Base-by-base conservation (phyloP, 2,329 filamentous ascomycete genomes). In the Zymoseptoria brevis region DNA sequence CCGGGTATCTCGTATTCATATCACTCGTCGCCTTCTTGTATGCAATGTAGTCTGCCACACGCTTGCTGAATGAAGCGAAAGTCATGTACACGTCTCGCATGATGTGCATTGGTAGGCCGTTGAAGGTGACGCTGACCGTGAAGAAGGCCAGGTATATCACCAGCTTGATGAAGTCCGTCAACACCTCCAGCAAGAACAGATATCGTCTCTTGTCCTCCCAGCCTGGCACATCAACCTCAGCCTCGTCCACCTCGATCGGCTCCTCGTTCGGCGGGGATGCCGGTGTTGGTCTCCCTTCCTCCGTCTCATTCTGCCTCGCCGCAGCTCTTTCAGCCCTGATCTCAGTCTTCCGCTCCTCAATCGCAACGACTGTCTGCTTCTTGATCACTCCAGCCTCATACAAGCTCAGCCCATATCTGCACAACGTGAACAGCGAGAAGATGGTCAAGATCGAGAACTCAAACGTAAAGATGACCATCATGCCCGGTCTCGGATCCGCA, bases 391-490 rank as follows among this genome's bases (percentile, higher is more conserved):
- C 82, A 53, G 88, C 83, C 73, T 99, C 94, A 8, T 86, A 79
- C 50, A 96, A 75, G 3, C 88, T 89, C 55, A 97, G 82, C 19
- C 83, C 74, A 74, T 99, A 99, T 60, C 92, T 86, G 57, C 85
- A 79, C 1, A 84, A 81, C 0, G 91, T 96, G 53, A 93, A 91
- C 56, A 85, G 79, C 0, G 93, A 96, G 55, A 86, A 87, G 8
- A 95, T 87, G 2, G 85, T 81, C 61, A 97, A 77, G 50, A 99
- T 86, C 45, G 93, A 92, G 71, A 97, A 97, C 74, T 99, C 94
- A 68, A 99, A 99, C 5, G 95, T 85, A 70, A 99, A 99, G 91
- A 99, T 97, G 63, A 99, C 91, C 91, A 97, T 99, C 89, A 99
- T 97, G 60, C 95, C 94, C 0, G 93, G 91, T n/a, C 88, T 83